These are phyloP conservation scores for Esteya vermicola DNA, from an alignment of 2,329 filamentous ascomycete species.

Conservation along the genomic window DNA sequence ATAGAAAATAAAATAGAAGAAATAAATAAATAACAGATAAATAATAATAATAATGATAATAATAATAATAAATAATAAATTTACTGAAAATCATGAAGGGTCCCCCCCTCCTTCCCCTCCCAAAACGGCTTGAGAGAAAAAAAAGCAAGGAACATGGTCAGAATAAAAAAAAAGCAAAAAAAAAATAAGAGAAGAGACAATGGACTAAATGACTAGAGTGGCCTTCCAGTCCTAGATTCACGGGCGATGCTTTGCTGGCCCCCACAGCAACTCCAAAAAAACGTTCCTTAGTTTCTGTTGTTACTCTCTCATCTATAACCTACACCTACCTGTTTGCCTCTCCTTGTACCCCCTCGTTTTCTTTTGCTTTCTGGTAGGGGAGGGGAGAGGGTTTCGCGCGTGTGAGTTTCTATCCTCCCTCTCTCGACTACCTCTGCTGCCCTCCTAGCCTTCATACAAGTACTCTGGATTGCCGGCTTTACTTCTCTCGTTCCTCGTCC, in stretches of 20 bases:
- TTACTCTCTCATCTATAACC: slow-evolving; percentile 1
- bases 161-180: background rate
- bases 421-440: too few species aligned
- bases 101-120: too few species aligned
- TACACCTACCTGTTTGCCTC: too few species aligned
- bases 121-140: background rate
- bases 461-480: too few species aligned
- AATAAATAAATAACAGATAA: background rate
- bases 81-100: too few species aligned
- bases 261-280: background rate
- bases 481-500: background rate
- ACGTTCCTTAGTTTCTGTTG: background rate
- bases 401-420: too few species aligned
- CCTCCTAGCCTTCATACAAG: too few species aligned
- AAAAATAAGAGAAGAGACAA: background rate
- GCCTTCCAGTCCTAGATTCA: background rate
- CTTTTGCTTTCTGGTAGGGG: background rate
- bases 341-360: background rate
- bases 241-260: background rate
- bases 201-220: background rate
- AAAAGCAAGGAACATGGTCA: too few species aligned
- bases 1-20: background rate
- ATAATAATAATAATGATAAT: too few species aligned
- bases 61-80: too few species aligned
- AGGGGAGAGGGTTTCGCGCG: too few species aligned